phyloP scores from a whole-genome alignment of 805 yeast genomes.

The Nakazawaea wyomingensis region DNA sequence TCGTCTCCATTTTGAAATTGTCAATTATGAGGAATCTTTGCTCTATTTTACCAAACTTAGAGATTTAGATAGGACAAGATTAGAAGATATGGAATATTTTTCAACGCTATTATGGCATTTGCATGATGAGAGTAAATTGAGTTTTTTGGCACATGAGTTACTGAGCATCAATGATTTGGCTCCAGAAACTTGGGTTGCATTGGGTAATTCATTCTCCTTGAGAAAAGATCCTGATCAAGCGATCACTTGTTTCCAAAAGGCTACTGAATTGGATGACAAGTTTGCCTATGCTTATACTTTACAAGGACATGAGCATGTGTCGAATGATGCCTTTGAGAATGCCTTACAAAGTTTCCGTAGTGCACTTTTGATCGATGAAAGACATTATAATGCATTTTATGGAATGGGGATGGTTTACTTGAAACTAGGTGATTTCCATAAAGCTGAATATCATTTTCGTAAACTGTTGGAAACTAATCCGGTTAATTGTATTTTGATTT shows the following conservation, averaged over 20 bases:
- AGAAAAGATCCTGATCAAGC: constrained; percentile 86
- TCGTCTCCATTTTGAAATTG: constrained; percentile 78
- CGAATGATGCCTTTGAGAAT: constrained; percentile 85
- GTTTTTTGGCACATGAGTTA: constrained; percentile 79
- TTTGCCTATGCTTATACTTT: constrained; percentile 88
- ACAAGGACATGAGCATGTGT: constrained; percentile 87
- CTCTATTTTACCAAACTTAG: constrained; percentile 58
- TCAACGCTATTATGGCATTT: constrained; percentile 93
- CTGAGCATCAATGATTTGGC: constrained; percentile 57
- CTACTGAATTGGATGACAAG: constrained; percentile 58
- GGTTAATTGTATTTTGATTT: constrained; percentile 78
- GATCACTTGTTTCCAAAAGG: constrained; percentile 76
- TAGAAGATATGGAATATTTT: constrained; percentile 85
- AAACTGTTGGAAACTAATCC: constrained; percentile 89
- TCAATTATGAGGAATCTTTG: constrained; percentile 75
- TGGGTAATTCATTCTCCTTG: constrained; percentile 85
- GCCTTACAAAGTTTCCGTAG: constrained; percentile 79
- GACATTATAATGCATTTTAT: constrained; percentile 91
- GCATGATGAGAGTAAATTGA: constrained; percentile 70
- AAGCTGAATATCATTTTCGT: constrained; percentile 82
- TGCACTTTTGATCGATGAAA: constrained; percentile 69
- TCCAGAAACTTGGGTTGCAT: constrained; percentile 86
- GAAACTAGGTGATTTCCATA: constrained; percentile 75
- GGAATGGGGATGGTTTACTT: constrained; percentile 94
- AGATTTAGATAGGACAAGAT: constrained; percentile 66